These are phyloP conservation scores for Eucalyptus paniculata DNA, from an alignment of 345 rosid species.

Conservation along the genomic window DNA sequence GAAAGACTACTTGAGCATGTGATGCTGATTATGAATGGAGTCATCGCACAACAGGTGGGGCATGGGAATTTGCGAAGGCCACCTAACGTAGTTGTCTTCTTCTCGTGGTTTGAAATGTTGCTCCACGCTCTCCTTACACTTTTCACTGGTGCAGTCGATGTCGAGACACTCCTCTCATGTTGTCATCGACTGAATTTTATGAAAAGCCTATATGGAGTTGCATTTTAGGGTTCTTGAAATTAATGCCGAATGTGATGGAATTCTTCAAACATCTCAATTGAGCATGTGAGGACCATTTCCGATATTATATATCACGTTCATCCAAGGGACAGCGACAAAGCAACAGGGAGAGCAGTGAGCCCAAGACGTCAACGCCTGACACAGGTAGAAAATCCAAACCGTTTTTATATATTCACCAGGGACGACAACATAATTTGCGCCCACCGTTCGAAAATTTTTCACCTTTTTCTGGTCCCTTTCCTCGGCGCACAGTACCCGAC, in stretches of 20 bases:
- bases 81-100: background rate
- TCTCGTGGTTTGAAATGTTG: background rate
- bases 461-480: background rate
- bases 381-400: background rate
- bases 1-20: background rate
- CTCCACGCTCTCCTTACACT: background rate
- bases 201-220: background rate
- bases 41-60: background rate
- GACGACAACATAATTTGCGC: background rate
- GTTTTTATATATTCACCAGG: background rate
- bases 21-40: background rate
- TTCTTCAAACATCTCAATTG: background rate
- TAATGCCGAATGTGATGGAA: background rate
- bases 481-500: background rate
- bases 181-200: background rate
- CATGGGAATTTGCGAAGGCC: background rate
- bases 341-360: background rate
- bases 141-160: background rate
- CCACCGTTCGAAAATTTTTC: background rate
- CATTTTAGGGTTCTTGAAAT: background rate
- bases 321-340: background rate
- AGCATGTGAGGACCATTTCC: background rate
- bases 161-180: background rate
- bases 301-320: background rate
- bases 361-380: background rate